Conservation (phyloP, 306 rosid species). For the Vigna unguiculata region DNA sequence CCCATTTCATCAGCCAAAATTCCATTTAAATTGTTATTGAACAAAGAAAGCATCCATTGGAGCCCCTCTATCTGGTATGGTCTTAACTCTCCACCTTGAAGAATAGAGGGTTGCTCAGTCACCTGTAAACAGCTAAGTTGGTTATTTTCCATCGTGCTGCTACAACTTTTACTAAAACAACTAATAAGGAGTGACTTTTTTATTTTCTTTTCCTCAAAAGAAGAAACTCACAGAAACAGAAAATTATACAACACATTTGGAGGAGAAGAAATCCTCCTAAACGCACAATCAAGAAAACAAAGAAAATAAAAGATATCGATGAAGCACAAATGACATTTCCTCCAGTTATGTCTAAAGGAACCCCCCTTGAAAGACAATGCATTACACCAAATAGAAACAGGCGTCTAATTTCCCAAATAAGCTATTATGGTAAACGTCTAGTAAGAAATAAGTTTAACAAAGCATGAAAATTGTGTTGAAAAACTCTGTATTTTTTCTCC, state of each 20-base stretch:
- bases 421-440: constrained; percentile 12
- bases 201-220: neutral
- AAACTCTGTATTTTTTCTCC: constrained; percentile 32
- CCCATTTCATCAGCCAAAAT: constrained; percentile 99
- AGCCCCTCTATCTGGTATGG: constrained; percentile 95
- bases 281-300: constrained; percentile 17
- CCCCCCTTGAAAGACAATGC: constrained; percentile 6
- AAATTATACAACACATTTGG: neutral
- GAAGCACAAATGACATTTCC: constrained; percentile 25
- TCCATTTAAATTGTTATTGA: constrained; percentile 94
- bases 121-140: constrained; percentile 61
- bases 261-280: constrained; percentile 29
- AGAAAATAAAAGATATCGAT: constrained; percentile 35
- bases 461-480: constrained; percentile 6
- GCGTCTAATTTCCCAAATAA: constrained; percentile 6
- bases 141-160: constrained; percentile 41
- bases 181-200: constrained; percentile 26
- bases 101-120: constrained; percentile 91
- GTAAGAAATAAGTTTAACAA: constrained; percentile 21
- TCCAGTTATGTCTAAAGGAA: constrained; percentile 15
- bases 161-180: constrained; percentile 37
- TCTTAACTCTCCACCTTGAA: constrained; percentile 97
- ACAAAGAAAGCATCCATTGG: constrained; percentile 99
- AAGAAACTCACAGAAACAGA: constrained; percentile 10
- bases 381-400: constrained; percentile 32